Base-by-base conservation (phyloP, 805 yeast species). In the Candida berthetii region DNA sequence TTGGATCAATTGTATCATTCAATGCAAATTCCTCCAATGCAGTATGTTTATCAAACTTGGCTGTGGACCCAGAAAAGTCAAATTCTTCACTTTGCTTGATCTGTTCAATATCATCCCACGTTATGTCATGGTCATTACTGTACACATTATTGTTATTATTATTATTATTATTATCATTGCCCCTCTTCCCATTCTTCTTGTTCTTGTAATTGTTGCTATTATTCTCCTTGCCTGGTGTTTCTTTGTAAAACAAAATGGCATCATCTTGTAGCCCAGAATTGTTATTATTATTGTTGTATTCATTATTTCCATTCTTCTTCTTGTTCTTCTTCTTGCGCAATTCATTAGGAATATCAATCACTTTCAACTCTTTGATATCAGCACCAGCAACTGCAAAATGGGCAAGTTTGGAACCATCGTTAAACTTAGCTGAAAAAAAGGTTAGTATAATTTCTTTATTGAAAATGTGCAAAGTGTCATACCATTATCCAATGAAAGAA, bases 31-130 rank as follows among this genome's bases (percentile, higher is more conserved):
- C 88, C 38, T 83, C 85, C 60, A 90, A 84, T 3, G 89, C 91
- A 6, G 80, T 70, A 44, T 71, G 67, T 60, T 90, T 90, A 60
- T 90, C 93, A 54, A 90, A 90, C 68, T 80, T 78, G 19, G 82
- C 82, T 47, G 90, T 69, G 55, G 85, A 86, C 13, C 86, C 81
- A 42, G 78, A 86, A 61, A 90, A 90, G 59, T 90, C 96, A 62
- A 90, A 90, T 48, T 88, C 96, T 18, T 68, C 72, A 41, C 70
- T 58, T 16, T 61, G 47, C 48, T 76, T 69, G 57, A 76, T 71
- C 44, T 67, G 63, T 42, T 63, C 49, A 27, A 78, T 71, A 34
- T 69, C 77, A 40, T 68, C 71, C 80, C 80, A 77, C 37, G 68
- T 74, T 3, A 67, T 65, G 11, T 64, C 62, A 16, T 61, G 54